Base-by-base conservation (phyloP, 1,139 yeast genomes). In the Suhomyces bokatorum region DNA sequence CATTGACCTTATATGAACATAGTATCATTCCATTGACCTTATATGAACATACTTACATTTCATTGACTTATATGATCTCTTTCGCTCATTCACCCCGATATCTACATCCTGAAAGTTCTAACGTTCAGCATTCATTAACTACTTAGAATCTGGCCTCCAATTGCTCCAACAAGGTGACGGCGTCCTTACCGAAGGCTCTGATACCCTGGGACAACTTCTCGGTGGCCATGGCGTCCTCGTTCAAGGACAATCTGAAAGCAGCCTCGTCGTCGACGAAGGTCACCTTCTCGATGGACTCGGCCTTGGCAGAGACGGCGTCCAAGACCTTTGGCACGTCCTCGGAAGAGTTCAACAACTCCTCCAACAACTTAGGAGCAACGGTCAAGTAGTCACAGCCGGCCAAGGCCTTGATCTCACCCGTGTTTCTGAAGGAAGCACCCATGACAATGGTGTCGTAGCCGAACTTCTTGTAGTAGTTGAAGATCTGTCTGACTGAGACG, bases 381-480 rank as follows among this genome's bases (percentile, higher is more conserved):
- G 99, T 93, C 75, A 93, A 80, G 82, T 75, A 95, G 71, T 93
- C 99, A 67, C 89, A 87, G 71, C 99, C 99, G 54, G 99, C 98
- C 62, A 93, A 81, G 59, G 95, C 96, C 75, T 85, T 87, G 75
- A 93, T 90, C 78, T 93, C 99, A 58, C 95, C 97, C 55, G 79
- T 75, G 80, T 91, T 95, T 85, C 99, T 91, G 91, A 93, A 93
- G 49, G 98, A 91, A 52, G 99, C 99, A 73, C 99, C 99, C 99
- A 93, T 93, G 65, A 93, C 99, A 69, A 93, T 91, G 72, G 99
- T 93, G 64, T 93, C 80, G 84, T 93, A 93, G 59, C 85, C 95
- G 73, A 71, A 89, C 79, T 93, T 93, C 85, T 93, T 93, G 87
- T 93, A 93, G 85, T 93, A 93, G 87, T 91, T 87, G 88, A 70